Base-by-base conservation (phyloP, 2,329 filamentous ascomycete genomes). In the Cladophialophora bantiana region DNA sequence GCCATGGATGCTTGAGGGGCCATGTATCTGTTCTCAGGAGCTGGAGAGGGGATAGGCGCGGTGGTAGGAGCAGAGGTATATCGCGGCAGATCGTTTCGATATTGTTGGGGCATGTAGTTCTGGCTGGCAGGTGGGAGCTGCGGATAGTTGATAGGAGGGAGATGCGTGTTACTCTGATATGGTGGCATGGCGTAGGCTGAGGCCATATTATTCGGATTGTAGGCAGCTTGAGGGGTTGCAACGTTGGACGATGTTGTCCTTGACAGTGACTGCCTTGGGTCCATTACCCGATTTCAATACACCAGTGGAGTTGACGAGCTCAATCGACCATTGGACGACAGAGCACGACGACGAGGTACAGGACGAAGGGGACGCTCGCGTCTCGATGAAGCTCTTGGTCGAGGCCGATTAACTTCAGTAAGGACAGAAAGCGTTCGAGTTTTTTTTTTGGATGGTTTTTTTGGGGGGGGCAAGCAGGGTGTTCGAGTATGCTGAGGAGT, bases 111-210 rank as follows among this genome's bases (percentile, higher is more conserved):
- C 52, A 72, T 70, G 64, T 74, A 73, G 66, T 62, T 70, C 59
- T 72, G 69, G 63, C 59, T 70, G 40, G 78, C 77, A 58, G 79
- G 80, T 50, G 80, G 81, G 69, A 81, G 78, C 66, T 75, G 77
- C 67, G 81, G 80, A 72, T 80, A 80, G 74, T 82, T 80, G 70
- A 83, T 76, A 26, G 81, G 80, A 70, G 80, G 81, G 68, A 83
- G 75, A 9, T 81, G 80, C 60, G 76, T 79, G 76, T 81, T 79
- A 78, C 80, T 81, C 71, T 77, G 76, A 74, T 82, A 82, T 68
- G 81, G 80, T 66, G 80, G 80, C 77, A 81, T 81, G 13, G 76
- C 78, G 71, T 78, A 73, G 12, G 71, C 68, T 32, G 71, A 70
- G 10, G 70, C 81, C 71, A 80, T 80, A 73, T 81, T 76, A 54